Base-by-base conservation (phyloP, 768 basidiomycete species). In the Leccinum ochraceum region DNA sequence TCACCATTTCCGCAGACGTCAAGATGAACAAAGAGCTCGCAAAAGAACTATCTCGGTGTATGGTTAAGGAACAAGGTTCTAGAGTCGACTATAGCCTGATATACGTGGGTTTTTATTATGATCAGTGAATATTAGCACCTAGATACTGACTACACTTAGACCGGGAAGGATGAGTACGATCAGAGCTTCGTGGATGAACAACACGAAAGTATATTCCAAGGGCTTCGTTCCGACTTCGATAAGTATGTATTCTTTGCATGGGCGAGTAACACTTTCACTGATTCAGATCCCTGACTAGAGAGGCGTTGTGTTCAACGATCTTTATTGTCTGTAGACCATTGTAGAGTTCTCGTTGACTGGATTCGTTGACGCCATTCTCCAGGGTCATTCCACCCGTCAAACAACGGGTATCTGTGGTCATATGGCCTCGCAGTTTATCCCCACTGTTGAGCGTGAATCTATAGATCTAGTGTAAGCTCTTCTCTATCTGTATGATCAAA, bases 301-400 rank as follows among this genome's bases (percentile, higher is more conserved):
- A 79, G 36, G 75, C 79, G 16, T 89, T 88, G 36, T 20, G 83
- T 28, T 81, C 91, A 2, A 84, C 86, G 28, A 80, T 95, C 13
- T 96, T 94, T 74, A 95, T 96, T 61, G 90, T 90, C 67, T 66
- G 82, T 73, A 6, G n/a, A 7, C 8, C n/a, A 6, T 10, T 39
- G 8, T 16, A 9, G 3, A 14, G 4, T 14, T 5, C 26, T 3
- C 9, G 22, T 16, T 0, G 16, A 39, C 6, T 55, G 6, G 13
- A 3, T 46, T 46, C 11, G 5, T n/a, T 46, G 2, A 39, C 34
- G 22, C 10, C 17, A 10, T 52, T 37, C 37, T 52, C 3, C 30
- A 53, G 51, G 51, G 51, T 5, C 51, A 53, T 17, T 24, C 51
- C 6, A 53, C 51, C 10, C n/a, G 51, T 6, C 51, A 53, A 13